Evolutionary conservation across 2,329 filamentous ascomycete species (phyloP).

Genomic region (Xylaria sp.): DNA sequence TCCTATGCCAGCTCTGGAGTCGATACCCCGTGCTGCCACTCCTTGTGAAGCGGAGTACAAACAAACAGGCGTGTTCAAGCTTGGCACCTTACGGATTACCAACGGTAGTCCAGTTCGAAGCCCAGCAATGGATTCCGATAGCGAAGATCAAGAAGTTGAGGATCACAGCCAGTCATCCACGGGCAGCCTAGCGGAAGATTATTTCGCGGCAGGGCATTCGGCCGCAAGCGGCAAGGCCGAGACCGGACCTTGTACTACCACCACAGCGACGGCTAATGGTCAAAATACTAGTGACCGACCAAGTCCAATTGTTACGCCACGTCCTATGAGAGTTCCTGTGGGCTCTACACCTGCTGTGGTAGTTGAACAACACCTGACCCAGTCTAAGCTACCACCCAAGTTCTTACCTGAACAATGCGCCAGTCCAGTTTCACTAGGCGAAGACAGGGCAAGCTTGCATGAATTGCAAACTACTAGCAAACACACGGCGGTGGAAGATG

Average conservation of each 20-base stretch:
- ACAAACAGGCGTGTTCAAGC: conserved; percentile 64
- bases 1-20: conserved; percentile 25
- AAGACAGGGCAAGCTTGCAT: conserved; percentile 35
- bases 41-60: conserved; percentile 60
- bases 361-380: conserved; percentile 8
- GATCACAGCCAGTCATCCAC: background rate
- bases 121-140: conserved; percentile 29
- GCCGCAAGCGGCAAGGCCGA: background rate
- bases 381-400: background rate
- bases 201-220: conserved; percentile 14
- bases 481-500: conserved; percentile 50
- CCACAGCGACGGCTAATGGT: background rate
- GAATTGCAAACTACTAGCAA: conserved; percentile 51
- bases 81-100: conserved; percentile 64
- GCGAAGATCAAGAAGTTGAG: conserved; percentile 1
- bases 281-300: background rate
- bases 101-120: conserved; percentile 62
- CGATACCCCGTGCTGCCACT: conserved; percentile 45
- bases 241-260: background rate
- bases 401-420: conserved; percentile 35
- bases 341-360: background rate
- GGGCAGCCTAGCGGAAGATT: conserved; percentile 7
- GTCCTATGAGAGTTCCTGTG: background rate
- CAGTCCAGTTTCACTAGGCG: conserved; percentile 41
- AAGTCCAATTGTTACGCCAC: background rate